A percentile compares a stretch with the other conserved stretches of the same genome.
These are phyloP conservation scores for Solanum phureja DNA, from an alignment of 257 asterid species.

Conservation along the genomic window DNA sequence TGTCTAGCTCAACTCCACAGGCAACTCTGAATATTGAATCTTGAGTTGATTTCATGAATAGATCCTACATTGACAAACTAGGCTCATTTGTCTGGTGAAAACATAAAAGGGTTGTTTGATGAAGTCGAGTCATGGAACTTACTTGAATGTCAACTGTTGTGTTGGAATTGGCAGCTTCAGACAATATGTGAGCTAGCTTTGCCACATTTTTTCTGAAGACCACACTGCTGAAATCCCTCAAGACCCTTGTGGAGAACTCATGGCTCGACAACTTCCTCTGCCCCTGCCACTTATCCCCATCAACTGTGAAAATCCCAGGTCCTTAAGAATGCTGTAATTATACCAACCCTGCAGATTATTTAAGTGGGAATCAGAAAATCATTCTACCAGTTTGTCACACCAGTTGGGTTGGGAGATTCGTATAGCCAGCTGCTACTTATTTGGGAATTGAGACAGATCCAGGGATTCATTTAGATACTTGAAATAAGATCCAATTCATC, in stretches of 20 bases:
- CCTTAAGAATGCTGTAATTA: slow-evolving; percentile 19
- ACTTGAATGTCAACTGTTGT: slow-evolving; percentile 7
- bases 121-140: not conserved
- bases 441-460: not conserved
- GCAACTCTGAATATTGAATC: slow-evolving; percentile 48
- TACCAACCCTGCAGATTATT: slow-evolving; percentile 17
- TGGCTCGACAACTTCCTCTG: slow-evolving; percentile 38
- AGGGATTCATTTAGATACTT: not conserved
- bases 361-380: not conserved
- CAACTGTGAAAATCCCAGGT: slow-evolving; percentile 35
- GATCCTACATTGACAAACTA: slow-evolving; percentile 13
- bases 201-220: slow-evolving; percentile 28
- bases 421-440: not conserved
- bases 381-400: not conserved
- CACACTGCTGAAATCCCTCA: slow-evolving; percentile 30
- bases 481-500: not conserved
- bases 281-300: slow-evolving; percentile 34
- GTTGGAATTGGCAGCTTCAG: slow-evolving; percentile 11
- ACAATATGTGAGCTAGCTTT: slow-evolving; percentile 16
- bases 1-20: slow-evolving; percentile 44
- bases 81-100: not conserved
- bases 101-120: too few species aligned
- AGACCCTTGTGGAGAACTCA: slow-evolving; percentile 30
- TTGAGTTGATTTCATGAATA: slow-evolving; percentile 42
- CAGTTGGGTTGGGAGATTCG: not conserved